Evolutionary conservation across 306 rosid genomes (phyloP), one percentile per base, ranked within the genome.

Genomic region (Rosa chinensis): DNA sequence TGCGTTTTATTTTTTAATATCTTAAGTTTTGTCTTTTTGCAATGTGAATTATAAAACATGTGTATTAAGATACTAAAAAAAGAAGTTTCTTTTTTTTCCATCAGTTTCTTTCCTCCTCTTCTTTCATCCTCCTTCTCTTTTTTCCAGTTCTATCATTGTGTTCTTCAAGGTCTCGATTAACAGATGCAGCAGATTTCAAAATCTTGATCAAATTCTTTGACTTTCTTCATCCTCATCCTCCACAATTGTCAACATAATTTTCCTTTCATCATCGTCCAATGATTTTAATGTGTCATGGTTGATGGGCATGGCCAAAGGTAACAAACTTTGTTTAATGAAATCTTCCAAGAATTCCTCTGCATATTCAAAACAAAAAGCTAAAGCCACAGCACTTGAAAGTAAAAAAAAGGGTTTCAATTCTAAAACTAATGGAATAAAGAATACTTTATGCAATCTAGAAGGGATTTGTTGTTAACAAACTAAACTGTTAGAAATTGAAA

Each of bases 111-210:
- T 32, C 37, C 37, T 32, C 37, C 37, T 32, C 37, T 32, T 32
- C 37, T 32, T 32, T 32, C 35, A 32, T 32, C 37, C 37, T 32
- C 37, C 37, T 32, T 2, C 3, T 32, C 37, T 32, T 32, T 32
- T 32, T 32, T 32, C 37, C 37, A 32, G 37, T 32, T 32, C 37
- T 32, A 32, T 32, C 37, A 32, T 32, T 2, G 3, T 32, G 3
- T 32, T 32, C 37, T 32, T 32, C 82, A 76, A 96, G 84, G 84
- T 93, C 97, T 10, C 93, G 96, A 68, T 96, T 96, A 25, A 96
- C 99, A 43, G 96, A 91, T 75, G 99, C 99, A 69, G 97, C 98
- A 74, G 89, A 94, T 86, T 86, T 92, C 82, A 96, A 84, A 84
- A 91, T 81, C 89, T 91, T 88, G 68, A 89, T 63, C 81, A 93